These are phyloP conservation scores for Paramecium bursaria DNA, from an alignment of 73 alveolate genomes.

Conservation along the genomic window DNA sequence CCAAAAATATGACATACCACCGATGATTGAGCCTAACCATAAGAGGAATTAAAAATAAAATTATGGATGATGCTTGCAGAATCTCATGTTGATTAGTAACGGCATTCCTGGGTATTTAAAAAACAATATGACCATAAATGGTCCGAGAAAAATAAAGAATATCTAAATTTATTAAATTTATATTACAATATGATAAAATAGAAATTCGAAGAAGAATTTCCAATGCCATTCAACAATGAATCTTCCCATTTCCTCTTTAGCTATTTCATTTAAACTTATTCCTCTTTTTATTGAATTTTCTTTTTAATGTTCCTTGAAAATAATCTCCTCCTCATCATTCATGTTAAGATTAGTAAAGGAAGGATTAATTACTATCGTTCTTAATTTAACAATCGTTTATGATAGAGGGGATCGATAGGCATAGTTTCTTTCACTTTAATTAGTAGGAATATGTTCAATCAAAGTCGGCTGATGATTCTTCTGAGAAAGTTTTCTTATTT, in stretches of 20 bases:
- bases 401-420: too few relatives aligned
- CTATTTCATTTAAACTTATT: conserved; percentile 9
- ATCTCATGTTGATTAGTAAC: conserved; percentile 42
- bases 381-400: too few relatives aligned
- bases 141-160: conserved; percentile 26
- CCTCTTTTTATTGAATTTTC: too few relatives aligned
- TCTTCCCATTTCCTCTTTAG: conserved; percentile 23
- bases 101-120: conserved; percentile 53
- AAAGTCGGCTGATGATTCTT: too few relatives aligned
- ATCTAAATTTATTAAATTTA: too few relatives aligned
- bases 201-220: conserved; percentile 26
- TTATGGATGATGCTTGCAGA: conserved; percentile 22
- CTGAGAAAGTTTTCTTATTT: too few relatives aligned
- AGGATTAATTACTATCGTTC: too few relatives aligned
- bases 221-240: conserved; percentile 48
- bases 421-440: too few relatives aligned
- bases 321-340: too few relatives aligned
- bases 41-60: conserved; percentile 21
- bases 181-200: conserved; percentile 44
- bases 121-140: conserved; percentile 29
- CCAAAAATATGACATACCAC: background rate
- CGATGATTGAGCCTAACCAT: conserved; percentile 40
- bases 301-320: too few relatives aligned
- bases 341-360: too few relatives aligned
- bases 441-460: too few relatives aligned